Percentiles rank a stretch among this genome's conserved stretches.
Conservation (phyloP, 2,329 filamentous ascomycete species). For the Botrytis pseudocinerea region DNA sequence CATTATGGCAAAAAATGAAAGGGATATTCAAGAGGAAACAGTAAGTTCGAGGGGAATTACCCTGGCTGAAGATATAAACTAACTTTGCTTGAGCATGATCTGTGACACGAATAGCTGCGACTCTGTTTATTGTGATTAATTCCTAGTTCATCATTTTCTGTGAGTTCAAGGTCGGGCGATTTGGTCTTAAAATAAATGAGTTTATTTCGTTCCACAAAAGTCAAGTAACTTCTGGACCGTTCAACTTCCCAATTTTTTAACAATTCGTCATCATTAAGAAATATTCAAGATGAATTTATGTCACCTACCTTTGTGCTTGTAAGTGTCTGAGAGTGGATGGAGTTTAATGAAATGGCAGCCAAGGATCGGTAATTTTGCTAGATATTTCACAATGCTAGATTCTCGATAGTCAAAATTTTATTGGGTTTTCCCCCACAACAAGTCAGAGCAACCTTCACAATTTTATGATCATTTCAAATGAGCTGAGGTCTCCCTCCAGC, state of each 20-base stretch:
- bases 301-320: neutral
- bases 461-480: neutral
- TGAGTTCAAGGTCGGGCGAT: neutral
- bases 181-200: neutral
- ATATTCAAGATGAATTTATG: neutral
- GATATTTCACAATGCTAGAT: neutral
- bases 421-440: neutral
- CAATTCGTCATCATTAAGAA: neutral
- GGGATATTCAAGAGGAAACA: neutral
- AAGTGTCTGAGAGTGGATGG: neutral
- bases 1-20: conserved; percentile 12
- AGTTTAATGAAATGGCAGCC: neutral
- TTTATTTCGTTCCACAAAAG: neutral
- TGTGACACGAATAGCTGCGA: neutral
- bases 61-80: neutral
- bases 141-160: neutral
- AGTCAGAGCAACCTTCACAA: neutral
- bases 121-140: neutral
- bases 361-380: neutral
- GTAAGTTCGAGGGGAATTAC: neutral
- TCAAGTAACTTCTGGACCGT: neutral
- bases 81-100: neutral
- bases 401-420: neutral
- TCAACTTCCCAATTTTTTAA: neutral
- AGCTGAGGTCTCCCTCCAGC: neutral